These are phyloP conservation scores for Pseudogymnoascus destructans DNA, from an alignment of 2,329 filamentous ascomycete species.

Conservation along the genomic window DNA sequence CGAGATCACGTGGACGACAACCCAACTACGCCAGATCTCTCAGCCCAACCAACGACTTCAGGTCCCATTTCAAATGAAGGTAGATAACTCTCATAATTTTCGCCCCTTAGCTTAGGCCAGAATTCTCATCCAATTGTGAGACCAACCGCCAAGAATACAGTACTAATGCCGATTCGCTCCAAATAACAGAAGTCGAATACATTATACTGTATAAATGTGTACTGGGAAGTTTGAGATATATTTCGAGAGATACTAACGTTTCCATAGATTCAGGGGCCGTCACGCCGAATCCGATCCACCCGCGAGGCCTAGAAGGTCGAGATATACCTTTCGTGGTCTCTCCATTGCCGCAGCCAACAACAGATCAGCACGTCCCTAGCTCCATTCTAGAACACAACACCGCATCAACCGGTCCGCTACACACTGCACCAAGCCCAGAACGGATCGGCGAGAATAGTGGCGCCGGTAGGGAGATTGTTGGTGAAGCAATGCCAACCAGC, in stretches of 20 bases:
- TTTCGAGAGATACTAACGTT: neutral
- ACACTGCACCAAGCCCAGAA: neutral
- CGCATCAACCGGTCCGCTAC: neutral
- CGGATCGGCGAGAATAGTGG: neutral
- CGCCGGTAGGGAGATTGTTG: neutral
- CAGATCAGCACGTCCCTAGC: neutral
- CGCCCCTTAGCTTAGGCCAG: neutral
- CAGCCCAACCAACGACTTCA: neutral
- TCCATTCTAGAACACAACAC: neutral
- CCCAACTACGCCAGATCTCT: neutral
- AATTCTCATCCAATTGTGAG: neutral
- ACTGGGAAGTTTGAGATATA: neutral
- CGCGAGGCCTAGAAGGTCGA: neutral
- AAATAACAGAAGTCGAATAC: neutral
- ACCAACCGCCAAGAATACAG: neutral
- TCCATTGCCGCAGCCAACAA: neutral
- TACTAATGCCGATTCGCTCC: neutral
- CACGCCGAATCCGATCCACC: neutral
- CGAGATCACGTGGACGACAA: neutral
- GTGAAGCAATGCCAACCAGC: neutral
- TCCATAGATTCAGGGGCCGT: neutral
- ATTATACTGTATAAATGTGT: neutral
- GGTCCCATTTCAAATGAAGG: neutral
- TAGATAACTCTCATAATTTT: neutral
- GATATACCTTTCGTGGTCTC: neutral